Evolutionary conservation across 1,284 basidiomycete genomes (phyloP).

Genomic region (Naganishia cerealis): DNA sequence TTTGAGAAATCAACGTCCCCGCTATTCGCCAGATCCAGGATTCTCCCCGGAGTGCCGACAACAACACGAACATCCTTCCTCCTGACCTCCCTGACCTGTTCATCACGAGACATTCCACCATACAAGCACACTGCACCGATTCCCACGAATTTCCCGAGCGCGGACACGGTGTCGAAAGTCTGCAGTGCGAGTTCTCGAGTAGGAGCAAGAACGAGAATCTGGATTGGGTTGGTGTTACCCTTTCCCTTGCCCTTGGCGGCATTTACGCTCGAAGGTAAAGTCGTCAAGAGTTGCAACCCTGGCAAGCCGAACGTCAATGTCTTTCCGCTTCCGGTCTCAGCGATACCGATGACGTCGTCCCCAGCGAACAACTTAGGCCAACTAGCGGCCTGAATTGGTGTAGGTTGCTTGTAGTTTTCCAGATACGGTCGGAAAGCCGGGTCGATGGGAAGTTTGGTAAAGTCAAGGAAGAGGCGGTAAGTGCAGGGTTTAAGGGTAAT

Average conservation of each 20-base stretch:
- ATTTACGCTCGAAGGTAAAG: conserved; percentile 35
- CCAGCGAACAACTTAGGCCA: conserved; percentile 87
- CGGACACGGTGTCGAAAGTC: conserved; percentile 79
- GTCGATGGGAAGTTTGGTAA: conserved; percentile 71
- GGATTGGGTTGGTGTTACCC: conserved; percentile 58
- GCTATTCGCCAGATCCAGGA: conserved; percentile 83
- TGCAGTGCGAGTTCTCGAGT: conserved; percentile 58
- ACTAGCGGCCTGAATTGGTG: conserved; percentile 91
- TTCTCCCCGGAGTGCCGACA: conserved; percentile 90
- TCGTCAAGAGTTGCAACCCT: conserved; percentile 61
- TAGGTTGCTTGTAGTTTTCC: conserved; percentile 77
- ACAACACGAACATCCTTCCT: conserved; percentile 70
- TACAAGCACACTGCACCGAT: conserved; percentile 83
- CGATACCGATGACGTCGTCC: conserved; percentile 89
- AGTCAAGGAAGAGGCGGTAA: conserved; percentile 72
- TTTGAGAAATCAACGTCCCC: conserved; percentile 77
- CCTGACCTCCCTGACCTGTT: conserved; percentile 67
- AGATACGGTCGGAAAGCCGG: conserved; percentile 65
- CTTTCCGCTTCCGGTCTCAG: conserved; percentile 96
- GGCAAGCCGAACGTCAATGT: conserved; percentile 95
- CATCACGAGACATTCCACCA: conserved; percentile 85
- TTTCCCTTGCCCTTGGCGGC: conserved; percentile 47
- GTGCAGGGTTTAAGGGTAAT: conserved; percentile 67
- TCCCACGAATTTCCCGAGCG: conserved; percentile 72
- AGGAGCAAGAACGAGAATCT: conserved; percentile 64